Percentiles rank a stretch among this genome's conserved stretches.
phyloP scores from a whole-genome alignment of 2,329 filamentous ascomycete species.

The Lachnellula hyalina region DNA sequence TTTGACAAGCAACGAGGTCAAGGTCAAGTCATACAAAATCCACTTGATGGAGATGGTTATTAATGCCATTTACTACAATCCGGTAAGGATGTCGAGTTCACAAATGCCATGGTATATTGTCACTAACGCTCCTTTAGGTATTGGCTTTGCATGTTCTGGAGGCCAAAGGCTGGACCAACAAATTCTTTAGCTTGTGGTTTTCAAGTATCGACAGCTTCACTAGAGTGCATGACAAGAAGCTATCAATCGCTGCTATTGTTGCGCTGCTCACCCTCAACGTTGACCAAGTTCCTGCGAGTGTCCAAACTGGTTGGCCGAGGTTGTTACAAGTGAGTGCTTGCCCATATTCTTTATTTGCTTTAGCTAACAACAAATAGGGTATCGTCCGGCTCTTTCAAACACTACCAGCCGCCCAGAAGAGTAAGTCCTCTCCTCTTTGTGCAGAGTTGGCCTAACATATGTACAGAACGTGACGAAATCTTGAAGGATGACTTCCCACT shows the following conservation, averaged over 20 bases:
- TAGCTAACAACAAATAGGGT: slow-evolving; percentile 41
- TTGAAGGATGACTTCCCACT: slow-evolving; percentile 80
- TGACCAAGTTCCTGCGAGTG: slow-evolving; percentile 81
- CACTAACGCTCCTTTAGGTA: slow-evolving; percentile 30
- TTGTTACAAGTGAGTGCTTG: slow-evolving; percentile 54
- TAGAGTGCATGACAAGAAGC: slow-evolving; percentile 96
- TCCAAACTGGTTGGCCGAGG: slow-evolving; percentile 92
- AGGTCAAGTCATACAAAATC: slow-evolving; percentile 89
- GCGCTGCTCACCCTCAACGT: slow-evolving; percentile 74
- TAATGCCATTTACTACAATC: slow-evolving; percentile 97
- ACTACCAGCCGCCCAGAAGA: slow-evolving; percentile 79
- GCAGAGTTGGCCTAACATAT: slow-evolving; percentile 23
- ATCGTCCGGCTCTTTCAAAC: slow-evolving; percentile 90
- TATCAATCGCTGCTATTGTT: slow-evolving; percentile 91
- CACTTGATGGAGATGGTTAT: slow-evolving; percentile 99
- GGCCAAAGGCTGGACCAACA: slow-evolving; percentile 89
- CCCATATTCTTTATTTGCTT: neutral
- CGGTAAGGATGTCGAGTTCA: slow-evolving; percentile 35
- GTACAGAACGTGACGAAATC: slow-evolving; percentile 77
- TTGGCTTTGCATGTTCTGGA: slow-evolving; percentile 86
- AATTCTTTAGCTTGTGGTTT: slow-evolving; percentile 98
- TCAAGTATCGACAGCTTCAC: slow-evolving; percentile 90
- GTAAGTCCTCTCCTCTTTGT: slow-evolving; percentile 41
- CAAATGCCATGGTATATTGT: neutral
- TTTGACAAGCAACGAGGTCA: slow-evolving; percentile 68